phyloP scores from a whole-genome alignment of 306 rosid species.

The Fragaria ananassa region DNA sequence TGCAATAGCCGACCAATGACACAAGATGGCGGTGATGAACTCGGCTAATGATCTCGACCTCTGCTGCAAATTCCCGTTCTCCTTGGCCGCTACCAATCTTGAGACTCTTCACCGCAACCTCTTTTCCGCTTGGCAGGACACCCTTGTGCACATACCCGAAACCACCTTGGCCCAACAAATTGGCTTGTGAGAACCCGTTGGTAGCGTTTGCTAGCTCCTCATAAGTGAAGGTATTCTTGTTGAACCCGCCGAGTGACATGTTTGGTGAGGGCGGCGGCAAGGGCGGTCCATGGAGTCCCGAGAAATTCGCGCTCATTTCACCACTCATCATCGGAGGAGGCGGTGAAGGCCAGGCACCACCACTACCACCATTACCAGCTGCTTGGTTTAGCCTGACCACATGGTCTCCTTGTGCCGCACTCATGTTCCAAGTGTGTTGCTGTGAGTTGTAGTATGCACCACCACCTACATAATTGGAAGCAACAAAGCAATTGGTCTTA shows the following conservation, averaged over 20 bases:
- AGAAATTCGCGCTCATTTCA: constrained; percentile 44
- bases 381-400: constrained; percentile 48
- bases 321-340: constrained; percentile 36
- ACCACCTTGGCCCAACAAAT: constrained; percentile 83
- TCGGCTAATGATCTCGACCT: constrained; percentile 79
- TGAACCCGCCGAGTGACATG: constrained; percentile 58
- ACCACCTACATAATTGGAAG: constrained; percentile 17
- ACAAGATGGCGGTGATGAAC: constrained; percentile 89
- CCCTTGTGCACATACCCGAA: constrained; percentile 91
- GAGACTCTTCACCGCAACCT: constrained; percentile 76
- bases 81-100: constrained; percentile 76
- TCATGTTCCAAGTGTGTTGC: constrained; percentile 35
- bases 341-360: constrained; percentile 51
- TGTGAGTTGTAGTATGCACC: constrained; percentile 39
- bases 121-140: constrained; percentile 67
- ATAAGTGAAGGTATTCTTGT: constrained; percentile 64
- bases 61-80: constrained; percentile 80
- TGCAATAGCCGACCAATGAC: constrained; percentile 70
- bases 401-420: constrained; percentile 40
- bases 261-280: constrained; percentile 76
- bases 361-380: constrained; percentile 12
- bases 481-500: neutral
- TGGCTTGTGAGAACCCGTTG: constrained; percentile 38
- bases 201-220: constrained; percentile 83
- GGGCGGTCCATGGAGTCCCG: constrained; percentile 34